Conservation (phyloP, 305 asterid species). For the Fraxinus greggii region DNA sequence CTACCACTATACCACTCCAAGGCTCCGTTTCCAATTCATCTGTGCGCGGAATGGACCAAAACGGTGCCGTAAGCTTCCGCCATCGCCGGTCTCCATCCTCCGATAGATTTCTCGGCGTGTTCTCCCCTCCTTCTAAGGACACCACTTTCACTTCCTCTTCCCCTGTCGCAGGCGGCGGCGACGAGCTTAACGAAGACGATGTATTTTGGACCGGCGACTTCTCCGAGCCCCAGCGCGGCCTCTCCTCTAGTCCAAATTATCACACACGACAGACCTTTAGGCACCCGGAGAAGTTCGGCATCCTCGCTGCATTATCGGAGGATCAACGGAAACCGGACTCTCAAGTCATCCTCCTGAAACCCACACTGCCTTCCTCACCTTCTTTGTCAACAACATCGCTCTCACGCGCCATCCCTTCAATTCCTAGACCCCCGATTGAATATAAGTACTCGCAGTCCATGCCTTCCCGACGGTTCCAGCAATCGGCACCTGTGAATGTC, state of each 20-base stretch:
- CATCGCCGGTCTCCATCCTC: constrained; percentile 63
- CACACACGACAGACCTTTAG: constrained; percentile 33
- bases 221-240: constrained; percentile 31
- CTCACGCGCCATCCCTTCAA: constrained; percentile 44
- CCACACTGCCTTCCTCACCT: constrained; percentile 41
- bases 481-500: constrained; percentile 68
- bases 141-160: constrained; percentile 8
- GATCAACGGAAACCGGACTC: constrained; percentile 31
- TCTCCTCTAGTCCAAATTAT: constrained; percentile 20
- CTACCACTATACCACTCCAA: constrained; percentile 26
- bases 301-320: constrained; percentile 67
- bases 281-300: constrained; percentile 54
- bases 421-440: constrained; percentile 56
- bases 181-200: constrained; percentile 71
- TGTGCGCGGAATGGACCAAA: constrained; percentile 39
- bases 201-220: constrained; percentile 61
- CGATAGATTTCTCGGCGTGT: constrained; percentile 58
- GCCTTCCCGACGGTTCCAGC: constrained; percentile 56
- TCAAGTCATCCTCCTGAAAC: constrained; percentile 42
- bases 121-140: constrained; percentile 53
- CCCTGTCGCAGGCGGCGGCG: constrained; percentile 30
- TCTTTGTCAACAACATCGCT: constrained; percentile 30
- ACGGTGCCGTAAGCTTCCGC: constrained; percentile 38
- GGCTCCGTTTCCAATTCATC: constrained; percentile 6
- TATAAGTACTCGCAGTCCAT: constrained; percentile 47